These are phyloP conservation scores for Fusarium neocosmosporiellum DNA, from an alignment of 2,329 filamentous ascomycete species.

Conservation along the genomic window DNA sequence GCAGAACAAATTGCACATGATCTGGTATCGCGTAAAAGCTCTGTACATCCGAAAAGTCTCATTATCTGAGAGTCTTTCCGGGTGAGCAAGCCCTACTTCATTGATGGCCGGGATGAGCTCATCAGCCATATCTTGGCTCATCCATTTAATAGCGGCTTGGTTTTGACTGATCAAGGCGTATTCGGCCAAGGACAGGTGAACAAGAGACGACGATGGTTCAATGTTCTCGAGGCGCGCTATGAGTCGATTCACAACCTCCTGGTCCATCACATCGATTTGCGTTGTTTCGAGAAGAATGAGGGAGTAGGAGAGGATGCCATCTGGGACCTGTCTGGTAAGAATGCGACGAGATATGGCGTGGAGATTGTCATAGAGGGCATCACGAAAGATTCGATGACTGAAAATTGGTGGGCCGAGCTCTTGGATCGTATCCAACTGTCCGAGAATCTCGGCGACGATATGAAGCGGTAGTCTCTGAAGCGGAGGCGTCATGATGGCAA, in stretches of 20 bases:
- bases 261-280: background rate
- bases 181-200: background rate
- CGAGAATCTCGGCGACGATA: background rate
- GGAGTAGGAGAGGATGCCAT: background rate
- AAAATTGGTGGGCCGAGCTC: background rate
- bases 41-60: background rate
- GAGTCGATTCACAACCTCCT: background rate
- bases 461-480: background rate
- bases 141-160: background rate
- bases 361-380: background rate
- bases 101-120: background rate
- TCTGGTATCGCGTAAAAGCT: background rate
- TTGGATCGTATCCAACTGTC: background rate
- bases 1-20: background rate
- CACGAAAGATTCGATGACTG: background rate
- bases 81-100: background rate
- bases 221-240: background rate
- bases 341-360: background rate
- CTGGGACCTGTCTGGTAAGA: background rate
- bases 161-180: background rate
- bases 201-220: background rate
- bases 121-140: background rate
- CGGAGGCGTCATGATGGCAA: background rate
- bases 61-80: background rate
- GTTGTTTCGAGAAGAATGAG: background rate